Conservation (phyloP, 208 protist genomes). For the Leishmania guyanensis region DNA sequence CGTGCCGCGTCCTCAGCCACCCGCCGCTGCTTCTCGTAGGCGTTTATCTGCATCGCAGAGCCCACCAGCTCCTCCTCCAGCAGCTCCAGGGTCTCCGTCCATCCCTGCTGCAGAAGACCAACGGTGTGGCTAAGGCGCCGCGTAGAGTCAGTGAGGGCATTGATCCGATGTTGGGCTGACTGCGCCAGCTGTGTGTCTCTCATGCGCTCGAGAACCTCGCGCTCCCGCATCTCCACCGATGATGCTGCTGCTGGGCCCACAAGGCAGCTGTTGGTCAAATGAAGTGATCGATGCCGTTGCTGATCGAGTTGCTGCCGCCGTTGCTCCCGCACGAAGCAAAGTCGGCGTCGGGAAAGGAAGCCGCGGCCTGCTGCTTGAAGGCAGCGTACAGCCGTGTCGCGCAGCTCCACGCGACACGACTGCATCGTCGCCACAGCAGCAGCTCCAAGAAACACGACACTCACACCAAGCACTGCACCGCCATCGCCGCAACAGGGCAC, state of each 20-base stretch:
- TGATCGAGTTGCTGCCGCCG: neutral
- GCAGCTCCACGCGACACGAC: conserved; percentile 4
- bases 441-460: conserved; percentile 19
- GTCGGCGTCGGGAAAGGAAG: neutral
- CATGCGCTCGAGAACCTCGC: conserved; percentile 10
- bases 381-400: neutral
- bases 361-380: conserved; percentile 15
- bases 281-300: neutral
- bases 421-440: neutral
- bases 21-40: conserved; percentile 16
- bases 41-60: conserved; percentile 16
- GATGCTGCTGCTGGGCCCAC: neutral
- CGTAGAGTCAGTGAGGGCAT: neutral
- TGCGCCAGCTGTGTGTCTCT: conserved; percentile 5
- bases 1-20: conserved; percentile 22
- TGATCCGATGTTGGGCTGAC: neutral
- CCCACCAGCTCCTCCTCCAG: conserved; percentile 27
- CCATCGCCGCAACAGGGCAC: neutral
- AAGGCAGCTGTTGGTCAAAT: neutral
- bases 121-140: conserved; percentile 6
- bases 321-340: neutral
- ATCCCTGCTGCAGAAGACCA: conserved; percentile 7
- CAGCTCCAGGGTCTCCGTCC: conserved; percentile 24
- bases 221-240: neutral
- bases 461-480: conserved; percentile 21